Percentiles rank a stretch among this genome's conserved stretches.
Conservation (phyloP, 495 filamentous ascomycete species). For the Margaritispora aquatica region DNA sequence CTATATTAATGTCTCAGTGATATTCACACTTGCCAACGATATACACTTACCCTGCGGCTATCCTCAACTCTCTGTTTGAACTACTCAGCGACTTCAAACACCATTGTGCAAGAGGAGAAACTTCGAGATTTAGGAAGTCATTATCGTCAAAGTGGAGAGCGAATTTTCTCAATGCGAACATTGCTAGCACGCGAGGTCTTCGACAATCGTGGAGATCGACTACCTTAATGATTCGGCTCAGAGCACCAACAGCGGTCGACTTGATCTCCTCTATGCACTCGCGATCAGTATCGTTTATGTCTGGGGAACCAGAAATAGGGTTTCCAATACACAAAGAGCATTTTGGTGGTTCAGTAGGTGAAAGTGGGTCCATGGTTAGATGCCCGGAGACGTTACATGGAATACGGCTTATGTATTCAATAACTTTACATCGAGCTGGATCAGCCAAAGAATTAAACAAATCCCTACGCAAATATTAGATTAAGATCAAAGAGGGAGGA, state of each 20-base stretch:
- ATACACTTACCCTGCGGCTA: conserved; percentile 61
- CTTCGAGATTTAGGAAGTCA: conserved; percentile 57
- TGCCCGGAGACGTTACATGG: conserved; percentile 37
- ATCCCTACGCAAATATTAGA: no score
- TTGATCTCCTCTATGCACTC: conserved; percentile 27
- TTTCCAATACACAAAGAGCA: conserved; percentile 32
- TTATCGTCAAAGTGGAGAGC: conserved; percentile 53
- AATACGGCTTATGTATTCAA: conserved; percentile 34
- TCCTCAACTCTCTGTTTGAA: conserved; percentile 76
- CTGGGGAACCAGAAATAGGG: conserved; percentile 11
- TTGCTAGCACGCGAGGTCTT: conserved; percentile 61
- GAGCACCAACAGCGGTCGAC: conserved; percentile 40
- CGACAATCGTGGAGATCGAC: conserved; percentile 52
- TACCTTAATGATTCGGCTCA: conserved; percentile 50
- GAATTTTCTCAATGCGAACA: conserved; percentile 63
- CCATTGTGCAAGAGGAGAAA: conserved; percentile 65
- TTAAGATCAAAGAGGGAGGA: neutral
- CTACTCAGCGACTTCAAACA: conserved; percentile 75
- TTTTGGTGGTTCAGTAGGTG: conserved; percentile 19
- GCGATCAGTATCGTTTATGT: conserved; percentile 20
- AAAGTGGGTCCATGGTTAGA: conserved; percentile 21
- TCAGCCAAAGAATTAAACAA: conserved; percentile 17
- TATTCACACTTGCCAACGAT: no score
- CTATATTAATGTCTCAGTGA: conserved; percentile 34
- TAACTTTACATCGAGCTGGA: conserved; percentile 25